phyloP scores from a whole-genome alignment of 192 early-diverging fungal genomes.

The Thamnidium elegans region DNA sequence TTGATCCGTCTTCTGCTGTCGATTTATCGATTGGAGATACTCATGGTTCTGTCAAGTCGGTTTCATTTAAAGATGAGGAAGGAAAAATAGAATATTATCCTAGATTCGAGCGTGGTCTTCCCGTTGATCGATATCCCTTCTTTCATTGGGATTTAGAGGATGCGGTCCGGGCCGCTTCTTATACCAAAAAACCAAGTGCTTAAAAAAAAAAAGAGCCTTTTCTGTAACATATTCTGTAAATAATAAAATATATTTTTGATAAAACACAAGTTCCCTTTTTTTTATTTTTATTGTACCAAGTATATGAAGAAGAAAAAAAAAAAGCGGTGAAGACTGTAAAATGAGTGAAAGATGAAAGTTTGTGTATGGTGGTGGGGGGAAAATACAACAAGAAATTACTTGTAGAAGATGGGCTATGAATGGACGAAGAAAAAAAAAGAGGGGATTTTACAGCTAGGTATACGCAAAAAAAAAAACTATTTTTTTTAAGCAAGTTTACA shows the following conservation, averaged over 20 bases:
- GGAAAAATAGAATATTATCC: not conserved
- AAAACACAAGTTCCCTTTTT: too few relatives aligned
- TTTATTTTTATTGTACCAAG: too few relatives aligned
- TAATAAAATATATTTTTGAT: too few relatives aligned
- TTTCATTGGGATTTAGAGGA: constrained; percentile 32
- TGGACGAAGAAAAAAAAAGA: too few relatives aligned
- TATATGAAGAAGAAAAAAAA: too few relatives aligned
- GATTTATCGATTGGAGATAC: not conserved
- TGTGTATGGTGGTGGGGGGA: too few relatives aligned
- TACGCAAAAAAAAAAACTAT: constrained; percentile 2
- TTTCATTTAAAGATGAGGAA: constrained; percentile 10
- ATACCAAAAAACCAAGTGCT: not conserved
- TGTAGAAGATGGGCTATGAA: too few relatives aligned
- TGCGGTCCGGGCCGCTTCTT: constrained; percentile 22
- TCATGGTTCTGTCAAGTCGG: not conserved
- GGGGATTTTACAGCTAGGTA: not conserved
- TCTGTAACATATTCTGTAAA: not conserved
- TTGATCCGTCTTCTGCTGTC: not conserved
- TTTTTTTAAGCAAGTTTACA: constrained; percentile 12
- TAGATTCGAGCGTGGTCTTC: constrained; percentile 4
- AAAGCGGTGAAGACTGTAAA: too few relatives aligned
- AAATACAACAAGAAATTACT: too few relatives aligned
- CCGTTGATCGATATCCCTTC: constrained; percentile 20
- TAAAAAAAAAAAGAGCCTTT: not conserved
- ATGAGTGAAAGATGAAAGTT: too few relatives aligned